phyloP scores from a whole-genome alignment of 176 grass and related monocot genomes.

The Carex pumila region DNA sequence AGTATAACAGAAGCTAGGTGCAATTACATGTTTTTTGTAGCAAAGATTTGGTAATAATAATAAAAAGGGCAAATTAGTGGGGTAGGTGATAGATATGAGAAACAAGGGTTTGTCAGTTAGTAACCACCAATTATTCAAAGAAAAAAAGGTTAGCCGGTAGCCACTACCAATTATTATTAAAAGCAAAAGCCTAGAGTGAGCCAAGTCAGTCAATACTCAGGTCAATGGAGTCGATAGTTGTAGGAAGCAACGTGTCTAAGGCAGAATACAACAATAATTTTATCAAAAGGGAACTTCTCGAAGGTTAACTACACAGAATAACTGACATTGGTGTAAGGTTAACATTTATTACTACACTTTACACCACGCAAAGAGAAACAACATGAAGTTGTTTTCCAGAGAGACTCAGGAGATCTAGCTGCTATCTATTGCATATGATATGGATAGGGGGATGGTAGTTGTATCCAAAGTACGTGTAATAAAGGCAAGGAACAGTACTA shows the following conservation, averaged over 20 bases:
- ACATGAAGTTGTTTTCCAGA: too few relatives aligned
- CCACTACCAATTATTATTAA: neutral
- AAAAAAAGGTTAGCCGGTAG: neutral
- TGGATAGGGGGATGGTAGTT: too few relatives aligned
- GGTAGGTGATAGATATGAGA: neutral
- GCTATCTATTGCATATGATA: too few relatives aligned
- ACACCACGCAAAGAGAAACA: too few relatives aligned
- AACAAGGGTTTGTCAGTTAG: neutral
- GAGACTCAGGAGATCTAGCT: too few relatives aligned
- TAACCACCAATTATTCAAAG: neutral
- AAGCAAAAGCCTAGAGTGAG: neutral
- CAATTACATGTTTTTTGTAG: neutral
- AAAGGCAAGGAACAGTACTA: neutral
- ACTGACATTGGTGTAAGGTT: neutral
- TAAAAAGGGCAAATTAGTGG: neutral
- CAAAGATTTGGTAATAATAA: neutral
- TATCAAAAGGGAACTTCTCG: neutral
- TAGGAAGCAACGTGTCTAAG: too few relatives aligned
- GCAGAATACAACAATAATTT: neutral
- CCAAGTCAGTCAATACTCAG: neutral
- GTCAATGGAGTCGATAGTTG: neutral
- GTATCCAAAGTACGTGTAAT: neutral
- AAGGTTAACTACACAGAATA: too few relatives aligned
- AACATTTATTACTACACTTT: too few relatives aligned
- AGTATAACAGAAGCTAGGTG: neutral